A percentile compares a stretch with the other conserved stretches of the same genome.
These are phyloP conservation scores for Aspergillus sclerotialis DNA, from an alignment of 2,329 filamentous ascomycete species.

Conservation along the genomic window DNA sequence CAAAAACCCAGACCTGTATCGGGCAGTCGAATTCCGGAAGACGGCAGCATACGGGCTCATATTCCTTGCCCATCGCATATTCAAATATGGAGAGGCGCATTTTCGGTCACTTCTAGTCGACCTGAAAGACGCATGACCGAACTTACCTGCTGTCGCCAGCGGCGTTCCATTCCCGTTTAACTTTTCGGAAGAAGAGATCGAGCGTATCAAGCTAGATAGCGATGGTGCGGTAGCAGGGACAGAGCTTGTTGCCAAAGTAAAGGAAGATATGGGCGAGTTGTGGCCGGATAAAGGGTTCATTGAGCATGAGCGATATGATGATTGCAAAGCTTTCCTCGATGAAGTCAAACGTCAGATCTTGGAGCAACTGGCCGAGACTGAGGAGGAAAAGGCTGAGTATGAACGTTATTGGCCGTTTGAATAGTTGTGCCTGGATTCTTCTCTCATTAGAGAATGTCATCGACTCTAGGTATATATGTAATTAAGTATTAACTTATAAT, in stretches of 20 bases:
- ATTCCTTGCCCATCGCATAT: constrained; percentile 23
- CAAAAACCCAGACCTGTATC: constrained; percentile 20
- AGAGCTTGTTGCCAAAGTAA: constrained; percentile 15
- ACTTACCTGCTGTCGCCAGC: constrained; percentile 13
- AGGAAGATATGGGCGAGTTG: constrained; percentile 19
- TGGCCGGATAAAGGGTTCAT: constrained; percentile 25
- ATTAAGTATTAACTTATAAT: no score
- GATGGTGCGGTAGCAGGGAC: constrained; percentile 18
- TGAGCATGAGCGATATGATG: constrained; percentile 18
- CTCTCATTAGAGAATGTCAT: no score
- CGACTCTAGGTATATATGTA: no score
- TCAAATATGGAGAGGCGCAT: constrained; percentile 25
- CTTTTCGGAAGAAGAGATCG: constrained; percentile 17
- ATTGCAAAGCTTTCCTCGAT: constrained; percentile 19
- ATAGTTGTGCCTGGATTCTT: no score
- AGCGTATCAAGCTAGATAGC: constrained; percentile 20
- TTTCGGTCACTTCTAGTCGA: constrained; percentile 23
- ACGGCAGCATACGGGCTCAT: constrained; percentile 19
- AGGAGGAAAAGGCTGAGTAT: constrained; percentile 20
- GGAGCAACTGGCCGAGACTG: constrained; percentile 18
- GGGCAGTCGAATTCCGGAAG: constrained; percentile 15
- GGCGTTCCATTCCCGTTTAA: constrained; percentile 16
- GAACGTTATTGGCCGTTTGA: constrained; percentile 23
- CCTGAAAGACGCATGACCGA: constrained; percentile 18
- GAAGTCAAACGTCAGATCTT: constrained; percentile 18